Conservation (phyloP, 78 protist genomes). For the Dictyostelium firmibasis region DNA sequence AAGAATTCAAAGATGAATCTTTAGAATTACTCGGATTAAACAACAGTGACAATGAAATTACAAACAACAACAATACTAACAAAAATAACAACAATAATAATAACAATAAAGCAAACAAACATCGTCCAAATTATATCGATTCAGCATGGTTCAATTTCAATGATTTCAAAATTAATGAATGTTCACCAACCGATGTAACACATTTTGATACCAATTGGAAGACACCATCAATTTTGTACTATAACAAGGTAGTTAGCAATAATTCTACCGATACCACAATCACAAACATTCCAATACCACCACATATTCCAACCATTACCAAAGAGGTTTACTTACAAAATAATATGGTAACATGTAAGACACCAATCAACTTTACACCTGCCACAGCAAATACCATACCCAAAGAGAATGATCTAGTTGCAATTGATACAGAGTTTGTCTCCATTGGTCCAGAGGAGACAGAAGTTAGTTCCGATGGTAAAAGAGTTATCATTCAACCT, state of each 20-base stretch:
- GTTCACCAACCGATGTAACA: constrained; percentile 60
- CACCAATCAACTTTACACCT: constrained; percentile 44
- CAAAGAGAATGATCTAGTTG: constrained; percentile 55
- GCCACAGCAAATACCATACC: constrained; percentile 50
- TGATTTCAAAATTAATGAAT: constrained; percentile 67
- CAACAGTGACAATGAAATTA: background rate
- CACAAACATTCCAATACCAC: background rate
- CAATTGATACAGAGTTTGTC: constrained; percentile 94
- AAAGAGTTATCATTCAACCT: constrained; percentile 79
- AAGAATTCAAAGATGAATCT: background rate
- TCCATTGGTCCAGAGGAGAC: constrained; percentile 85
- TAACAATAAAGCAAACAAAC: too few relatives aligned
- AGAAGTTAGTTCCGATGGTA: constrained; percentile 77
- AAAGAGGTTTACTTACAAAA: constrained; percentile 55
- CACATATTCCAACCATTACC: constrained; percentile 32
- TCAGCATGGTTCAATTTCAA: constrained; percentile 84
- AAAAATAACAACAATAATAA: background rate
- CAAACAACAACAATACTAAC: background rate
- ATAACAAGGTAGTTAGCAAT: constrained; percentile 17
- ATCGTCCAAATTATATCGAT: background rate
- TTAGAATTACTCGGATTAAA: background rate
- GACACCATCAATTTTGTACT: constrained; percentile 38
- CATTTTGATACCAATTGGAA: constrained; percentile 74
- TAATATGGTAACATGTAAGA: constrained; percentile 39
- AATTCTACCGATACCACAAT: background rate